A percentile compares a stretch with the other conserved stretches of the same genome.
phyloP scores from a whole-genome alignment of 2,329 filamentous ascomycete species.

The Cordyceps cicadae region DNA sequence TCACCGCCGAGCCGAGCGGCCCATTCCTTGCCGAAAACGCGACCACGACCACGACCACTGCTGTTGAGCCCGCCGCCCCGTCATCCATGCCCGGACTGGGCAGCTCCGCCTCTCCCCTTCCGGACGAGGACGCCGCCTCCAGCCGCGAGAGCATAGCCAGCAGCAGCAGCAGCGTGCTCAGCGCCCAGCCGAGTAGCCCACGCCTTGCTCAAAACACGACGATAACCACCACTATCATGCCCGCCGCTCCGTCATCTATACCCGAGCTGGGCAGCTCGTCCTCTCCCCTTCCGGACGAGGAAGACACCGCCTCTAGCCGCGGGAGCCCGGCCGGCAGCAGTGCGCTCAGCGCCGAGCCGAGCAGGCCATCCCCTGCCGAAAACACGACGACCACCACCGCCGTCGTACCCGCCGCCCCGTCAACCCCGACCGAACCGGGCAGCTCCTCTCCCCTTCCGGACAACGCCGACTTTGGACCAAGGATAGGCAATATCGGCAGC shows the following conservation, averaged over 20 bases:
- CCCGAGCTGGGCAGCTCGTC: no score
- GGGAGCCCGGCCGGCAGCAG: no score
- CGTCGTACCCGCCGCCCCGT: not conserved
- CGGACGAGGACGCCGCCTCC: not conserved
- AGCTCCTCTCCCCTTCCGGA: not conserved
- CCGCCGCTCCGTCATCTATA: no score
- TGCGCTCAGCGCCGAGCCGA: not conserved
- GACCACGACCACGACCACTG: not conserved
- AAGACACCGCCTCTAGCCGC: no score
- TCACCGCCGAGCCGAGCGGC: not conserved
- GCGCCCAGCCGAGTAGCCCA: no score
- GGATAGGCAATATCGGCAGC: no score
- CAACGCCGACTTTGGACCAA: no score
- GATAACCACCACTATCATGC: no score
- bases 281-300: no score
- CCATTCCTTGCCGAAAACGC: not conserved
- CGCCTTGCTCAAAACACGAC: no score
- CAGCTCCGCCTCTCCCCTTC: not conserved
- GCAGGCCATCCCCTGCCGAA: not conserved
- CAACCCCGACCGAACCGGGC: not conserved
- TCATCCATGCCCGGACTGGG: not conserved
- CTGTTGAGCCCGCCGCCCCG: not conserved
- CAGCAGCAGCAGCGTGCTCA: no score
- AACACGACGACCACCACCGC: not conserved
- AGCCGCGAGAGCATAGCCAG: no score